Evolutionary conservation across 257 asterid genomes (phyloP).

Genomic region (Przewalskia tangutica): DNA sequence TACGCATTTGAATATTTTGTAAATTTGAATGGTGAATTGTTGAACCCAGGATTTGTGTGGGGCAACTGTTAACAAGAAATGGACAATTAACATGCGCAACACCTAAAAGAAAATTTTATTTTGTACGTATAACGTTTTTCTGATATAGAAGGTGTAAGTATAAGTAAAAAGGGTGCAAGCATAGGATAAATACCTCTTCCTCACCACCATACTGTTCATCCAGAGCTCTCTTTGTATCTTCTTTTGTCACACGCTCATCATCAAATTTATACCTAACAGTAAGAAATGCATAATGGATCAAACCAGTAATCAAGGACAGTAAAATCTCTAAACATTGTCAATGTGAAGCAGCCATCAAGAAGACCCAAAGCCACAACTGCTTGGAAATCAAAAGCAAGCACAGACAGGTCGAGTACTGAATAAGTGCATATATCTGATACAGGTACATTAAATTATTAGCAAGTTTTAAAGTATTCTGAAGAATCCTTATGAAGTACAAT

Average conservation of each 20-base stretch:
- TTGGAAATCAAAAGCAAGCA: background rate
- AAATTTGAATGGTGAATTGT: too few species aligned
- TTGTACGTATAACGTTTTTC: background rate
- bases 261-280: constrained; percentile 38
- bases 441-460: background rate
- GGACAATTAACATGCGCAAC: background rate
- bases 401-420: background rate
- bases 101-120: background rate
- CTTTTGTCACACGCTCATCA: constrained; percentile 42
- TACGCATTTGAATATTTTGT: constrained; percentile 48
- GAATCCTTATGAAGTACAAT: background rate
- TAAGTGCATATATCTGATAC: background rate
- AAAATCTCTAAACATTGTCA: background rate
- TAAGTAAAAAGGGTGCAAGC: background rate
- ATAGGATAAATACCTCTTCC: constrained; percentile 30
- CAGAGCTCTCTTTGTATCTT: constrained; percentile 33
- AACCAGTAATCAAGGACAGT: background rate
- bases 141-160: background rate
- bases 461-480: background rate
- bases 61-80: constrained; percentile 42
- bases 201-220: constrained; percentile 49
- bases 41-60: constrained; percentile 53
- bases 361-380: background rate
- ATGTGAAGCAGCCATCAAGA: background rate
- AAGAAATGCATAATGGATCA: background rate